phyloP scores from a whole-genome alignment of 225 moss, liverwort and hornwort species.

The Lunularia cruciata region DNA sequence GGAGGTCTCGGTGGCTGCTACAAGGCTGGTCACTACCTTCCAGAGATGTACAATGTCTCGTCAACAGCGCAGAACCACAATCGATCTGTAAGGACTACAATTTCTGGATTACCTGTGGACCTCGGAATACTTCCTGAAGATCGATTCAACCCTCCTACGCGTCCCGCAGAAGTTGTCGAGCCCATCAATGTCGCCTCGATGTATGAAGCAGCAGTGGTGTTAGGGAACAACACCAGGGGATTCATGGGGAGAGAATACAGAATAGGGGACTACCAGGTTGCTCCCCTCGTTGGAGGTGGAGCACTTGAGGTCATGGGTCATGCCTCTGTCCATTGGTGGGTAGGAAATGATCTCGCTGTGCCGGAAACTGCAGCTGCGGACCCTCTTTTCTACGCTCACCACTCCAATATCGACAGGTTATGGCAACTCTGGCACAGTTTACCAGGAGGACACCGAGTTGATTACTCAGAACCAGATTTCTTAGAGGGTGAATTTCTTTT shows the following conservation, averaged over 20 bases:
- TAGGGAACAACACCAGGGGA: not conserved
- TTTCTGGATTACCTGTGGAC: not conserved
- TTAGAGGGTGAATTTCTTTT: no score
- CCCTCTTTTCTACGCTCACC: conserved; percentile 37
- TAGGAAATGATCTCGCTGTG: not conserved
- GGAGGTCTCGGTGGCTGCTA: not conserved
- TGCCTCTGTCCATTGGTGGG: not conserved
- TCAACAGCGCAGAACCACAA: not conserved
- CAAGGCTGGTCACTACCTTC: not conserved
- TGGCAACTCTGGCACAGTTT: conserved; percentile 42
- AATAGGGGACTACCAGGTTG: not conserved
- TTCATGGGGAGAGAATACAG: conserved; percentile 5
- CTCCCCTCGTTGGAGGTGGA: not conserved
- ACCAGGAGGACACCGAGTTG: no score
- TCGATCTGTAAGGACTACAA: not conserved
- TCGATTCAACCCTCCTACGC: not conserved
- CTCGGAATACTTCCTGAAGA: not conserved
- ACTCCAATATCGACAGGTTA: conserved; percentile 42
- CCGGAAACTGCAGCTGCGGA: conserved; percentile 5
- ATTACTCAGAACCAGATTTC: no score
- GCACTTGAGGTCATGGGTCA: not conserved
- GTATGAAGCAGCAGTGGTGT: not conserved
- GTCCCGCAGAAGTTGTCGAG: conserved; percentile 1
- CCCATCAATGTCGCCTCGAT: no score
- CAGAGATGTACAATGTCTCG: not conserved